Evolutionary conservation across 352 stramenopile species (phyloP).

Genomic region (Globisporangium radiosum): DNA sequence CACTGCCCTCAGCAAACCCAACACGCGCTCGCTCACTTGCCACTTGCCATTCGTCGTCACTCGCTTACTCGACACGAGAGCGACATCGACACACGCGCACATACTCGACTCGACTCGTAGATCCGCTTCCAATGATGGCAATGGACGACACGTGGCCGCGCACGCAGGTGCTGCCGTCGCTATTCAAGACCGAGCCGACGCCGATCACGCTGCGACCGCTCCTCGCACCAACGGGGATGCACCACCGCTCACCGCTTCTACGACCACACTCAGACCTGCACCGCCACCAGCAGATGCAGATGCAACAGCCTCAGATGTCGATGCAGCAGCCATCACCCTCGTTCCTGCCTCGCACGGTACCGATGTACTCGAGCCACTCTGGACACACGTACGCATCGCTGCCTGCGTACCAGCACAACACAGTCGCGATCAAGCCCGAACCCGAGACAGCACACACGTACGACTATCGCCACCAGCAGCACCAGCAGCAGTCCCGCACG

Average conservation of each 20-base stretch:
- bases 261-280: not conserved
- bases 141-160: constrained; percentile 5
- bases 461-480: not conserved
- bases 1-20: not conserved
- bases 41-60: not conserved
- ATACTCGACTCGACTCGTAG: not conserved
- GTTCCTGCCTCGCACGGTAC: not conserved
- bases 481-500: not conserved
- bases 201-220: constrained; percentile 3
- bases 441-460: constrained; percentile 2
- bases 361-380: not conserved
- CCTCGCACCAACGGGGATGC: not conserved
- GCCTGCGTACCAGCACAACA: not conserved
- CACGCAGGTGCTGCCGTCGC: constrained; percentile 4
- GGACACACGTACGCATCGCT: not conserved
- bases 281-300: not conserved
- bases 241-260: not conserved
- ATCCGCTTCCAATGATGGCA: not conserved
- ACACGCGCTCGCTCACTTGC: not conserved
- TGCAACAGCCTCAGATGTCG: not conserved
- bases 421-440: not conserved
- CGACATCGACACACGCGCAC: not conserved
- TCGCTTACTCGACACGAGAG: too few species aligned
- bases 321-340: not conserved
- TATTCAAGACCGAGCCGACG: constrained; percentile 6